These are phyloP conservation scores for Exophiala viscosa DNA, from an alignment of 2,329 filamentous ascomycete species.

Conservation along the genomic window DNA sequence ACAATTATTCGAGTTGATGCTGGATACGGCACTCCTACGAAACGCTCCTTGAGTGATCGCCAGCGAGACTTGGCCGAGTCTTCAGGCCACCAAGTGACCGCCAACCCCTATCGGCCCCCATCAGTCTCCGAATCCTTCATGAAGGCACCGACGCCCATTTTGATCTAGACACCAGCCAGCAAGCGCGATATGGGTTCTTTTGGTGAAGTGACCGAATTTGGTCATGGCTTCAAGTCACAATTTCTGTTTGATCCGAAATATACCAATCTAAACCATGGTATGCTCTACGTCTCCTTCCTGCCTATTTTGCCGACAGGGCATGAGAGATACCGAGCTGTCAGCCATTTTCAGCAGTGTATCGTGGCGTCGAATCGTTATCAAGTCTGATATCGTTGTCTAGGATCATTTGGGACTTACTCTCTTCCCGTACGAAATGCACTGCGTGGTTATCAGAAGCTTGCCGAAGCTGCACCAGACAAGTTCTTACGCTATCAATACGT, in stretches of 20 bases:
- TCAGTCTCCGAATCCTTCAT: constrained; percentile 1
- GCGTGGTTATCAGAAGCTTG: constrained; percentile 61
- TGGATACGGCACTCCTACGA: no score
- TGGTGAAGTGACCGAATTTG: constrained; percentile 42
- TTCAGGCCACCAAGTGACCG: not conserved
- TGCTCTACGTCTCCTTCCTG: constrained; percentile 16
- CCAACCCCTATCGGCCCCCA: not conserved
- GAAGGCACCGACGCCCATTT: not conserved
- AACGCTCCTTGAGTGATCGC: not conserved
- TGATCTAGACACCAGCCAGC: not conserved
- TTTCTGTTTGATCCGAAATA: constrained; percentile 68
- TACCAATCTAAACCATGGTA: constrained; percentile 75
- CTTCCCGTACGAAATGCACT: constrained; percentile 56
- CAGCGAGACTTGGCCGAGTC: not conserved
- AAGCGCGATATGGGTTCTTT: constrained; percentile 23
- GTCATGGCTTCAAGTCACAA: constrained; percentile 55
- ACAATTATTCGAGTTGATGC: no score
- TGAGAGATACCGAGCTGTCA: not conserved
- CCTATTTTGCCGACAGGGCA: not conserved
- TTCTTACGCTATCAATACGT: constrained; percentile 71
- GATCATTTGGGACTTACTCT: constrained; percentile 78
- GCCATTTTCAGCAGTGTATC: not conserved
- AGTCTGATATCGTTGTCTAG: constrained; percentile 8
- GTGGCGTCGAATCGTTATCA: no score
- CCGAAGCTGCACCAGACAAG: constrained; percentile 67